A percentile compares a stretch with the other conserved stretches of the same genome.
phyloP scores from a whole-genome alignment of 2,329 filamentous ascomycete genomes.

The Cercospora sojina region DNA sequence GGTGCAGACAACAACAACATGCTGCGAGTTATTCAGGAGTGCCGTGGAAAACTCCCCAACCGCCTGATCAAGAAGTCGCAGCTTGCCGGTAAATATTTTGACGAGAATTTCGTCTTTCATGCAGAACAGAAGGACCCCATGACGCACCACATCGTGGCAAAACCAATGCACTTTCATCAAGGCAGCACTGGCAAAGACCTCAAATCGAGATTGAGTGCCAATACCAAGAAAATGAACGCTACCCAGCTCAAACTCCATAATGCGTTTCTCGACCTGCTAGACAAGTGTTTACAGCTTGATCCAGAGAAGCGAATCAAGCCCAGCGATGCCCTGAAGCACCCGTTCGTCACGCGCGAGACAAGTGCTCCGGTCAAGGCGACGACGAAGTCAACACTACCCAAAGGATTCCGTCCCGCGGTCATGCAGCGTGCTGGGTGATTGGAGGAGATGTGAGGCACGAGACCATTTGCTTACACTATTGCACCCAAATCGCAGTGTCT shows the following conservation, averaged over 20 bases:
- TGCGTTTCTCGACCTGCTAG: slow-evolving; percentile 81
- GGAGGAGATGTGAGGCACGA: slow-evolving; percentile 1
- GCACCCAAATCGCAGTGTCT: background rate
- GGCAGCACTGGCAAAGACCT: slow-evolving; percentile 66
- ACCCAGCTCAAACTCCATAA: slow-evolving; percentile 74
- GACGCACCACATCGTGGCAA: slow-evolving; percentile 74
- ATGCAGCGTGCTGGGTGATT: slow-evolving; percentile 25
- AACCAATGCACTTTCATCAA: slow-evolving; percentile 65
- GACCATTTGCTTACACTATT: background rate
- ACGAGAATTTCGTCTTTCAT: slow-evolving; percentile 65
- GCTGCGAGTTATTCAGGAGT: slow-evolving; percentile 94
- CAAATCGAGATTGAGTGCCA: slow-evolving; percentile 69
- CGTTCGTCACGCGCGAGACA: slow-evolving; percentile 63
- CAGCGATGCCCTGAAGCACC: slow-evolving; percentile 80
- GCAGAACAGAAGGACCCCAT: slow-evolving; percentile 85
- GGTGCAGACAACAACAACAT: slow-evolving; percentile 98
- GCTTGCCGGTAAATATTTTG: slow-evolving; percentile 75
- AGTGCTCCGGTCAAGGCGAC: slow-evolving; percentile 17
- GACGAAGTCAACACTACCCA: slow-evolving; percentile 7
- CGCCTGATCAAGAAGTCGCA: slow-evolving; percentile 84
- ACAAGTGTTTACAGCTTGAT: slow-evolving; percentile 84
- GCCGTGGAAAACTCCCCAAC: slow-evolving; percentile 84
- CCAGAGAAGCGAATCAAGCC: slow-evolving; percentile 90
- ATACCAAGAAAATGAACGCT: slow-evolving; percentile 69
- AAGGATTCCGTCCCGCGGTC: slow-evolving; percentile 19